Evolutionary conservation across 305 asterid species (phyloP).

Genomic region (Andrographis paniculata): DNA sequence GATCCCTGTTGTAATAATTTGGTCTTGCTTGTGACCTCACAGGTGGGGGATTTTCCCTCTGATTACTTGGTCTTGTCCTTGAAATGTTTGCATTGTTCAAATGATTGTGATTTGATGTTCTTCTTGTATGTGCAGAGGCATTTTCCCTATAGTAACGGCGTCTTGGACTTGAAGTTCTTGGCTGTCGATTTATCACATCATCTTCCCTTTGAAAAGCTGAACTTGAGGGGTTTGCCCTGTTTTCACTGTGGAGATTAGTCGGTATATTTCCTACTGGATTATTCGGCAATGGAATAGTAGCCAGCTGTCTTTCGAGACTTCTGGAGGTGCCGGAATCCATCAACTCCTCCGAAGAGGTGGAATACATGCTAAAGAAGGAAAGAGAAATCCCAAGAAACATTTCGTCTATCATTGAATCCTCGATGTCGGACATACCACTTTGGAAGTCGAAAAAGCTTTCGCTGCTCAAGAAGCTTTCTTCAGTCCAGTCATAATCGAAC

Average conservation of each 20-base stretch:
- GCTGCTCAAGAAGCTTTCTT: conserved; percentile 14
- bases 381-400: conserved; percentile 14
- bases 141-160: conserved; percentile 7
- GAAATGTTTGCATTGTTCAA: neutral
- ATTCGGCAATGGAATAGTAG: no score
- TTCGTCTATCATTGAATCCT: conserved; percentile 15
- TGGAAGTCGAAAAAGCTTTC: conserved; percentile 21
- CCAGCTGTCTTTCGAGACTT: conserved; percentile 20
- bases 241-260: no score
- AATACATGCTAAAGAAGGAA: conserved; percentile 15
- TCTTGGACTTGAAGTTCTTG: conserved; percentile 15
- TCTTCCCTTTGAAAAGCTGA: conserved; percentile 7
- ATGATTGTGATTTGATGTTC: no score
- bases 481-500: conserved; percentile 13
- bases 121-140: neutral
- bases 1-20: neutral
- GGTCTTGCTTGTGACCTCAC: conserved; percentile 5
- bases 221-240: no score
- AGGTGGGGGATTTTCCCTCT: conserved; percentile 6
- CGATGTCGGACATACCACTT: conserved; percentile 10
- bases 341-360: conserved; percentile 10
- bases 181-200: neutral
- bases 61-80: conserved; percentile 1
- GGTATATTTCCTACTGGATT: no score
- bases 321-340: conserved; percentile 21